Evolutionary conservation across 768 basidiomycete genomes (phyloP), one percentile per base, ranked within the genome.

Genomic region (Sporobolomyces roseus): DNA sequence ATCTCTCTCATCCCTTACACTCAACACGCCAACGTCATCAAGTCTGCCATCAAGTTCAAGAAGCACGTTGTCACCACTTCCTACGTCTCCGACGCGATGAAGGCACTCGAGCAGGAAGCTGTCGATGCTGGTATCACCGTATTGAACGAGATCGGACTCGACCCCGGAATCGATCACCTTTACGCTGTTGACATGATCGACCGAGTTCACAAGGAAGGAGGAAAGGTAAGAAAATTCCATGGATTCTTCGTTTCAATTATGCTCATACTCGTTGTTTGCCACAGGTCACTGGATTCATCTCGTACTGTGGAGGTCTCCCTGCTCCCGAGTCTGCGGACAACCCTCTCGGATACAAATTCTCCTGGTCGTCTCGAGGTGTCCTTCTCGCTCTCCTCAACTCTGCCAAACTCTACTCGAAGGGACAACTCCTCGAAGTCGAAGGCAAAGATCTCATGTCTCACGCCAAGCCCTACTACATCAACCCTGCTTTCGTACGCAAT

Each of bases 261-360:
- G 12, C 10, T 13, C 13, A 13, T 46, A 13, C 45, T 46, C 10
- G 3, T 35, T 38, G 23, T 21, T 13, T 13, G 16, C n/a, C 4
- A 9, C 70, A 91, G 89, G 83, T 94, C 80, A 93, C 90, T 77
- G 82, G 89, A 73, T 98, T 98, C 85, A 80, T 88, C 63, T 93
- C 90, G 0, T 96, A 91, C 84, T 98, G 94, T 72, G 93, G 93
- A 77, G 94, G 94, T 66, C 88, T 97, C 54, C 93, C 93, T 54
- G 91, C 93, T 0, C 90, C 92, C 10, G 88, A 91, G 75, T 88
- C 88, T 77, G 85, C 91, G 6, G 86, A 87, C 76, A 99, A 98
- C 82, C 93, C 96, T 3, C 87, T 98, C 64, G 94, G 94, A 16
- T 99, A 97, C 86, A 97, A 97, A 79, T 97, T 99, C 82, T 96